Evolutionary conservation across 495 filamentous ascomycete genomes (phyloP), one percentile per base, ranked within the genome.

Genomic region (Talaromyces proteolyticus): DNA sequence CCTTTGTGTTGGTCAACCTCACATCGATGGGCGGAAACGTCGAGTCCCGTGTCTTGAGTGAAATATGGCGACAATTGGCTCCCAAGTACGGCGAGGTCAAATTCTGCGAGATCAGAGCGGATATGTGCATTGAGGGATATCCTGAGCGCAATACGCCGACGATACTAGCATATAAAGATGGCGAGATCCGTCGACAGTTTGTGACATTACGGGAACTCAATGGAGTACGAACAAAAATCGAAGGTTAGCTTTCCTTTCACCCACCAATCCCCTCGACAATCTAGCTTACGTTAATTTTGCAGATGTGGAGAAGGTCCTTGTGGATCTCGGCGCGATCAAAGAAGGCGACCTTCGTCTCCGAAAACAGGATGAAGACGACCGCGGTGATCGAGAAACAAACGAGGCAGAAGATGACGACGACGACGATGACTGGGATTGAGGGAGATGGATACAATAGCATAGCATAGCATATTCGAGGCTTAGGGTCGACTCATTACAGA

Each of bases 111-210:
- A 97, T 99, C 41, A 77, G 83, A 56, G 93, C 82, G 2, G 85
- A 91, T 60, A 84, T 95, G 79, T 95, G 93, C 50, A 96, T 99
- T 58, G 93, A 97, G 68, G 86, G 86, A 18, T 99, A 97, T 64
- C 93, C 93, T 14, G 94, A 97, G 61, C 77, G 77, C 46, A 97
- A 96, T 60, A 94, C 89, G 43, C 93, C 93, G 7, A 99, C 93
- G 6, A 91, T 99, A 24, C 67, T 99, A 49, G 80, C 95, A 0
- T 99, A 97, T 60, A 82, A 82, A 59, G 87, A 96, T 55, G 90
- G 89, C 17, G 90, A 97, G 67, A 94, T 99, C 47, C 78, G 81
- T 59, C 89, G 78, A 65, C 92, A 96, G 65, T 65, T 95, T 51
- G 82, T 99, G 5, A 96, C 89, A 18, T 72, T 99, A 54, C 80